Evolutionary conservation across 2,329 filamentous ascomycete genomes (phyloP).

Genomic region (Microcyclosporella mali): DNA sequence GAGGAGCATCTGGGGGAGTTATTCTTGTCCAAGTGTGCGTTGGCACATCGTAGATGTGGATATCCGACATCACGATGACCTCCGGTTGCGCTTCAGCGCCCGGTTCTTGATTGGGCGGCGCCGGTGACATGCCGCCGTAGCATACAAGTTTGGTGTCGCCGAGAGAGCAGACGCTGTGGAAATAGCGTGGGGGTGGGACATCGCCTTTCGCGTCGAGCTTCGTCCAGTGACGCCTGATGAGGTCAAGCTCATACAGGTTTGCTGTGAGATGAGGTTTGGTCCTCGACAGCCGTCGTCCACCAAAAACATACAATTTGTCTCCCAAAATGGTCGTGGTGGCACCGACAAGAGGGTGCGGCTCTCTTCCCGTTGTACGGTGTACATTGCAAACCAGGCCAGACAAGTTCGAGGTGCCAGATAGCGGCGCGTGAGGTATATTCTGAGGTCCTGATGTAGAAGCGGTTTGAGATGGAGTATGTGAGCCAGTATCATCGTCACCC

Average conservation of each 20-base stretch:
- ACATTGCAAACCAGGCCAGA: conserved; percentile 65
- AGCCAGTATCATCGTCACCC: conserved; percentile 25
- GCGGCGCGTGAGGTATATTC: conserved; percentile 28
- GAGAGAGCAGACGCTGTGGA: conserved; percentile 89
- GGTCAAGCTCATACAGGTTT: conserved; percentile 87
- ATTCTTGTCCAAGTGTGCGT: conserved; percentile 81
- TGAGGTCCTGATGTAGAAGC: conserved; percentile 11
- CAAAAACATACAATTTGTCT: conserved; percentile 95
- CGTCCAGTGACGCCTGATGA: conserved; percentile 87
- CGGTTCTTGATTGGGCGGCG: conserved; percentile 45
- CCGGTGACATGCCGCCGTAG: conserved; percentile 95
- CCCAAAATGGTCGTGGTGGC: conserved; percentile 92
- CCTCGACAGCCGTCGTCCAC: conserved; percentile 78
- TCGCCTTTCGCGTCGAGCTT: conserved; percentile 81
- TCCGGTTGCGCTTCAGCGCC: conserved; percentile 57
- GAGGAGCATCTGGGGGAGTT: conserved; percentile 65
- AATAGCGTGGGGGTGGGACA: conserved; percentile 84
- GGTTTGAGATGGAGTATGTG: conserved; percentile 27
- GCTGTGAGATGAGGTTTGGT: conserved; percentile 79
- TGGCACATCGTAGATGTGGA: conserved; percentile 86
- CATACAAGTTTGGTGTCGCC: conserved; percentile 96
- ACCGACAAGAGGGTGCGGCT: conserved; percentile 86
- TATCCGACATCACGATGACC: conserved; percentile 95
- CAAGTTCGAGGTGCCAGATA: conserved; percentile 53
- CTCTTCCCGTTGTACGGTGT: conserved; percentile 77